Evolutionary conservation across 129 eudicot genomes (phyloP).

Genomic region (Pseudognaphalium luteoalbum): DNA sequence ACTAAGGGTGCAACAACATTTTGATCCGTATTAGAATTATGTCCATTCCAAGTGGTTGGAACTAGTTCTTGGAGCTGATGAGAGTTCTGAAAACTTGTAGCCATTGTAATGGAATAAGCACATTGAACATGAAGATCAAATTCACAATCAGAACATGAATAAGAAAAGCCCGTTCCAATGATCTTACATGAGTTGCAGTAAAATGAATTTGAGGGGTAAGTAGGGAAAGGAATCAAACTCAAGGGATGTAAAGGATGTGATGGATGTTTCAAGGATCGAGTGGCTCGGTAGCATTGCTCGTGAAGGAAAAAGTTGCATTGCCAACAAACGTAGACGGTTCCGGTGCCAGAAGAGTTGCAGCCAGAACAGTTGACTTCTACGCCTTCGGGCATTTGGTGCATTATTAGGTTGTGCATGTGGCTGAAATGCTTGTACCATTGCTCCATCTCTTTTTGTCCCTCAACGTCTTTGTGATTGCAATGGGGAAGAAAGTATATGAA

Average conservation of each 20-base stretch:
- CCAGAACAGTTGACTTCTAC: slow-evolving; percentile 44
- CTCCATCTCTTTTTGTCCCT: slow-evolving; percentile 22
- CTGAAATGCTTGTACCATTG: slow-evolving; percentile 51
- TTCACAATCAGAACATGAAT: slow-evolving; percentile 60
- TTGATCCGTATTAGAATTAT: slow-evolving; percentile 32
- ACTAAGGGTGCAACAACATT: background rate
- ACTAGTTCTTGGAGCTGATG: slow-evolving; percentile 35
- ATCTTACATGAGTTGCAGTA: slow-evolving; percentile 54
- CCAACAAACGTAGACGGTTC: slow-evolving; percentile 36
- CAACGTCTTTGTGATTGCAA: slow-evolving; percentile 10
- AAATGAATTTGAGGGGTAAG: slow-evolving; percentile 63
- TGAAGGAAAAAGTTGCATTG: slow-evolving; percentile 39
- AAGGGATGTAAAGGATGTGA: slow-evolving; percentile 65
- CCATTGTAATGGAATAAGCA: slow-evolving; percentile 36
- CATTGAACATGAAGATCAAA: slow-evolving; percentile 78
- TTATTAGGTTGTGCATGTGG: slow-evolving; percentile 45
- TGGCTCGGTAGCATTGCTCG: slow-evolving; percentile 49
- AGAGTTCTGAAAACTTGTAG: slow-evolving; percentile 32
- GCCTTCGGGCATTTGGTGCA: slow-evolving; percentile 40
- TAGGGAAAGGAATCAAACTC: slow-evolving; percentile 60
- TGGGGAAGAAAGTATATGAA: slow-evolving; percentile 16
- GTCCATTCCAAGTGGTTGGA: slow-evolving; percentile 37
- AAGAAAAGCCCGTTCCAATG: slow-evolving; percentile 63
- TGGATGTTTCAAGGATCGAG: slow-evolving; percentile 54
- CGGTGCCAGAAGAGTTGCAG: slow-evolving; percentile 34